Evolutionary conservation across 805 yeast species (phyloP), one percentile per base, ranked within the genome.

Genomic region (Blastobotrys peoriensis): DNA sequence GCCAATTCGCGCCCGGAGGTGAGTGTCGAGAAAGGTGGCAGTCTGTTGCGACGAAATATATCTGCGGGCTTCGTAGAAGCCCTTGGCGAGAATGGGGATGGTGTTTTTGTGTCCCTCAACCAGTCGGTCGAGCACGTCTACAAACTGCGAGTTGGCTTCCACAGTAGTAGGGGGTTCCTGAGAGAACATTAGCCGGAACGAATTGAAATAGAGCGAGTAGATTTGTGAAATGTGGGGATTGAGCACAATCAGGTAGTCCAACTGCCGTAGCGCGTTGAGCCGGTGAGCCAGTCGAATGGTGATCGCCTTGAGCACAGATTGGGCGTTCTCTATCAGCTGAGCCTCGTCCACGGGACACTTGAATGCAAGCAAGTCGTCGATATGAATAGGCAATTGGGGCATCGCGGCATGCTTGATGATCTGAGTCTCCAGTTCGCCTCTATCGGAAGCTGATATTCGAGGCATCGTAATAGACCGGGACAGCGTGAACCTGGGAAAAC

Each of bases 181-280:
- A 2, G 67, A 58, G 19, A 75, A 55, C 41, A 81, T 55, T 3
- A 74, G 67, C 41, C 75, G 67, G 67, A 87, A 74, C 2, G 95
- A 81, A 46, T 78, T 71, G 50, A 86, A 67, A 65, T 91, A 91
- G 39, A 81, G 65, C 54, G 77, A 72, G 67, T 87, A 86, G 18
- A 85, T 81, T 54, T 77, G 78, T 8, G 91, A 83, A 41, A 91
- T 81, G 56, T 86, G 79, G 4, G 97, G 97, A 60, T 91, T 91
- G 49, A 91, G 64, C 45, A 88, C 82, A 38, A 83, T 87, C 53
- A 89, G 74, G 61, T 87, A 91, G 0, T 96, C 96, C 44, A 91
- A 66, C 36, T 74, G 69, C 50, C 91, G 74, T 52, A 91, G 78
- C 22, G 81, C 82, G 25, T 74, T 71, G 15, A 88, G 62, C 50